Base-by-base conservation (phyloP, 306 rosid species). In the Quercus agrifolia region DNA sequence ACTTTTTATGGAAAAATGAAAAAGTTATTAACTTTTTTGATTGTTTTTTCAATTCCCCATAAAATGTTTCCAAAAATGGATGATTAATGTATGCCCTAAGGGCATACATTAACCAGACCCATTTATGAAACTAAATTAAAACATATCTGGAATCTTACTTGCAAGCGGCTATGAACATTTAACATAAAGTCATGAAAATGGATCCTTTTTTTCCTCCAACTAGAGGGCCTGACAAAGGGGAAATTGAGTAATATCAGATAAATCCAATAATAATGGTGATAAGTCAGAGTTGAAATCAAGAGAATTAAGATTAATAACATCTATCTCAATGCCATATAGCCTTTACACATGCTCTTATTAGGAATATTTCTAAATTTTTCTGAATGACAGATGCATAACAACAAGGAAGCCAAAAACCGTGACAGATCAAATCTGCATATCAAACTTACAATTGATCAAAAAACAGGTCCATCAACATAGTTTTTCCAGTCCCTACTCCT, bases 401-500 rank as follows among this genome's bases (percentile, higher is more conserved):
- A 67, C 30, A 78, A 83, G 20, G 61, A 13, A 74, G 56, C 10
- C 59, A n/a, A 41, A 59, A 58, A 61, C 28, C 19, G 71, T 44
- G 62, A 79, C 52, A 74, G 38, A 75, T 38, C 27, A 51, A 67
- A 71, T 21, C 35, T 73, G 78, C 81, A 81, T 58, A 44, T 77
- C 33, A 78, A 68, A 87, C 99, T 93, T 85, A 95, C 99, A 95
- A 84, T 71, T 95, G 99, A 79, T 95, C 30, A 38, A 78, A 95
- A 86, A 95, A 95, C 83, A 95, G 87, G 86, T 95, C 99, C 99
- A 95, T 95, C 87, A 95, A 84, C 99, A 95, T 95, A 79, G 99
- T 95, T 89, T 95, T 95, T 71, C 99, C 99, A 0, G 99, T 95
- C 71, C 99, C 99, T 56, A 95, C 99, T 73, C 99, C 99, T 80